Evolutionary conservation across 345 rosid species (phyloP).

Genomic region (Eucalyptus pauciflora): DNA sequence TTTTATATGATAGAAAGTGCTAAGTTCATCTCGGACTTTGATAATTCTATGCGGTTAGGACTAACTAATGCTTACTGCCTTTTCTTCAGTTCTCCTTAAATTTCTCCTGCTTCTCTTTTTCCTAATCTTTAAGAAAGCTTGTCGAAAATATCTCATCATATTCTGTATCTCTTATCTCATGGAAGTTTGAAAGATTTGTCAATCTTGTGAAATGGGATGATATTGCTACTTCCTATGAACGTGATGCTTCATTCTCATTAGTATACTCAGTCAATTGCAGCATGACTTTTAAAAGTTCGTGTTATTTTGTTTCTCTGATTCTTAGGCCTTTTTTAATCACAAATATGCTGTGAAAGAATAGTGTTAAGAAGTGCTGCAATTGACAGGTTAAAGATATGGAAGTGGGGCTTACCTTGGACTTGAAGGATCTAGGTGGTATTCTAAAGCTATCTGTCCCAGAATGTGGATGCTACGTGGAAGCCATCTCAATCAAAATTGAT

Average conservation of each 20-base stretch:
- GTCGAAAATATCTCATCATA: background rate
- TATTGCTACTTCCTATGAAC: background rate
- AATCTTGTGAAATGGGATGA: background rate
- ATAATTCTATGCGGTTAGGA: background rate
- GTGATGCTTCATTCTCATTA: background rate
- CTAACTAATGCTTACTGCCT: background rate
- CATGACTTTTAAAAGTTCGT: background rate
- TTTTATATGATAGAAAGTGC: background rate
- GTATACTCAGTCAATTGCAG: background rate
- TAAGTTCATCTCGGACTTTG: background rate
- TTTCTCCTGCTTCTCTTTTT: background rate
- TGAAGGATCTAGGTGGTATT: slow-evolving; percentile 30
- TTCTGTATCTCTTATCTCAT: background rate
- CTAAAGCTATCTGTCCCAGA: slow-evolving; percentile 26
- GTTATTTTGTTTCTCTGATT: background rate
- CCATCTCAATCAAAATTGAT: slow-evolving; percentile 41
- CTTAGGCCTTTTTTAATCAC: background rate
- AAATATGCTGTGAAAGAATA: background rate
- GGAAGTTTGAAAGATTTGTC: background rate
- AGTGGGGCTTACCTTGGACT: slow-evolving; percentile 16
- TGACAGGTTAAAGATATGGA: slow-evolving; percentile 56
- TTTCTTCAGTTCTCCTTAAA: background rate
- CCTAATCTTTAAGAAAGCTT: background rate
- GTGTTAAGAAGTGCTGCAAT: background rate
- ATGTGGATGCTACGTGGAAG: slow-evolving; percentile 39